Conservation (phyloP, 345 rosid species). For the Nasturtium officinale region DNA sequence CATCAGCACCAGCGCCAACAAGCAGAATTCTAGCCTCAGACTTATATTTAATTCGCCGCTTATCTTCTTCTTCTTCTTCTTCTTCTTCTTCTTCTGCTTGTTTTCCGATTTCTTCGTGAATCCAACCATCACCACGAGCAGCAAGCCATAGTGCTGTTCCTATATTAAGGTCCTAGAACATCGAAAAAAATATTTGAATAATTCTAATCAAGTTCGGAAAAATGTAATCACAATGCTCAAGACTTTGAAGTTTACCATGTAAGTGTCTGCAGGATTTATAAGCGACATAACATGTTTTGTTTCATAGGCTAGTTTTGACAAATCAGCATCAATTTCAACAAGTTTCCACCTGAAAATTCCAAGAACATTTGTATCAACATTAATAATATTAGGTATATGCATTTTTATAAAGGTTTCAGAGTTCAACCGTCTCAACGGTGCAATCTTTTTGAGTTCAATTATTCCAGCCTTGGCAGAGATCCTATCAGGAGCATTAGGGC, state of each 20-base stretch:
- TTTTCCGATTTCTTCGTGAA: constrained; percentile 44
- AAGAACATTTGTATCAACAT: constrained; percentile 7
- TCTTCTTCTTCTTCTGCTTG: constrained; percentile 39
- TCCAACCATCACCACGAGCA: constrained; percentile 83
- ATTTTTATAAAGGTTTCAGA: not conserved
- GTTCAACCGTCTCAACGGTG: constrained; percentile 73
- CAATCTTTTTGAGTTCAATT: constrained; percentile 67
- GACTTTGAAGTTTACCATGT: constrained; percentile 61
- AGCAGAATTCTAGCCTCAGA: constrained; percentile 75
- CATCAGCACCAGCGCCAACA: constrained; percentile 97
- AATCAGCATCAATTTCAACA: constrained; percentile 82
- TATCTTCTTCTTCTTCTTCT: constrained; percentile 41
- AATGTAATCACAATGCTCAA: constrained; percentile 6
- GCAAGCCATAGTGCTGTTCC: constrained; percentile 96
- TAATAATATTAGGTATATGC: not conserved
- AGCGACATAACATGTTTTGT: constrained; percentile 78
- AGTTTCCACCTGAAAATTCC: constrained; percentile 82
- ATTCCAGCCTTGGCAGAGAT: constrained; percentile 78
- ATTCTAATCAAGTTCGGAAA: not conserved
- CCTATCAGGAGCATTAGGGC: constrained; percentile 89
- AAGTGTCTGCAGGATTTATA: constrained; percentile 83
- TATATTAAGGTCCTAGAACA: constrained; percentile 84
- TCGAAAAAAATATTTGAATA: constrained; percentile 1
- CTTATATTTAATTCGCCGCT: constrained; percentile 49
- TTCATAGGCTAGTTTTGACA: constrained; percentile 65